phyloP scores from a whole-genome alignment of 1,139 yeast genomes.

The Kodamaea fungicola region DNA sequence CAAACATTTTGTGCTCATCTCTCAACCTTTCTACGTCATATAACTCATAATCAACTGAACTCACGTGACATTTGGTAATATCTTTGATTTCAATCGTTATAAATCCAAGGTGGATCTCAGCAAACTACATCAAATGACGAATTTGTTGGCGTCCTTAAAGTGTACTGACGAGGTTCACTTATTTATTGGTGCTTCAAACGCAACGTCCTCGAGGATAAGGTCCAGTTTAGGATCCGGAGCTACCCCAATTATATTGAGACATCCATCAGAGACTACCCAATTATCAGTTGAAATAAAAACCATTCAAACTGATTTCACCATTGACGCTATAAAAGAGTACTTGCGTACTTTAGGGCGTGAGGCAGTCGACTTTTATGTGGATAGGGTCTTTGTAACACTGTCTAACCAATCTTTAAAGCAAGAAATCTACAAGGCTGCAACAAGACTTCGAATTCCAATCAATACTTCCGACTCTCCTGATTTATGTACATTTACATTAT shows the following conservation, averaged over 20 bases:
- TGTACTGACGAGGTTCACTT: slow-evolving; percentile 56
- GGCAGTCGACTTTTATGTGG: slow-evolving; percentile 63
- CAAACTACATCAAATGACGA: slow-evolving; percentile 18
- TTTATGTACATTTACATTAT: slow-evolving; percentile 68
- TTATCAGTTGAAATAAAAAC: slow-evolving; percentile 13
- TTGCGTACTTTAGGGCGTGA: slow-evolving; percentile 57
- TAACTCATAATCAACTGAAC: slow-evolving; percentile 1
- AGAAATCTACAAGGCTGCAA: slow-evolving; percentile 49
- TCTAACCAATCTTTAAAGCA: slow-evolving; percentile 30
- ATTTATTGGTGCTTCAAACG: slow-evolving; percentile 57
- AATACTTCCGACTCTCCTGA: slow-evolving; percentile 75
- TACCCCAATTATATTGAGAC: slow-evolving; percentile 44
- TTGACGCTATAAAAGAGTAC: slow-evolving; percentile 14
- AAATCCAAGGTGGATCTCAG: not conserved
- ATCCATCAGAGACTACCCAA: slow-evolving; percentile 11
- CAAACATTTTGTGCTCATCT: too few species aligned
- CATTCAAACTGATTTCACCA: slow-evolving; percentile 24
- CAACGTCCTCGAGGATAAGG: slow-evolving; percentile 49
- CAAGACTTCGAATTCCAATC: slow-evolving; percentile 67
- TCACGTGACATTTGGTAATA: slow-evolving; percentile 22
- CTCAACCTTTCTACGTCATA: too few species aligned
- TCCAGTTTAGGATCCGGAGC: slow-evolving; percentile 58
- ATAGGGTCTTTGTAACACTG: slow-evolving; percentile 66
- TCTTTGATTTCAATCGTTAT: not conserved
- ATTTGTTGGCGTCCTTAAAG: slow-evolving; percentile 48